Evolutionary conservation across 2,329 filamentous ascomycete species (phyloP), one percentile per base, ranked within the genome.

Genomic region (Knufia fluminis): DNA sequence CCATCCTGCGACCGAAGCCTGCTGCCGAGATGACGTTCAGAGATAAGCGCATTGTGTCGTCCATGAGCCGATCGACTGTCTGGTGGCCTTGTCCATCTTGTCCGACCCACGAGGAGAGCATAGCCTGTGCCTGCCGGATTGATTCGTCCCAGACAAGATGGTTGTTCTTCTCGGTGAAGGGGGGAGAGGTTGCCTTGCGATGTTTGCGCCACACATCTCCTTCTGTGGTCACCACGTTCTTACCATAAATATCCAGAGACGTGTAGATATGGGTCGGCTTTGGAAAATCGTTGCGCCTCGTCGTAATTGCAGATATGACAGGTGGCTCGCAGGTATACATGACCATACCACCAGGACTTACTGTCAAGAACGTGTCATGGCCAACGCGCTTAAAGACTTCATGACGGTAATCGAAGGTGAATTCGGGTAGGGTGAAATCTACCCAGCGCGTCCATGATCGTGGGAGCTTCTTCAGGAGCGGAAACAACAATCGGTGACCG

Each of bases 121-220:
- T 76, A 10, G 75, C 73, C 53, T 76, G 68, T 0, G 83, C 77
- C 67, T 90, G 85, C 50, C 71, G 67, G 49, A 84, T 69, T 1
- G 76, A 73, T 61, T 86, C 81, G 7, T 67, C 68, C 64, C 82
- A 86, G 1, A 85, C 80, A 22, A 85, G 63, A 12, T 74, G 71
- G 50, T 86, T 82, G 63, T 87, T 90, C 66, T 76, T 80, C 68
- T 91, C 86, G 50, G 83, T 86, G 65, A 91, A 90, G 3, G 79
- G 79, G 0, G 84, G 79, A 23, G 81, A 78, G 0, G 80, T 83
- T 38, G 82, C 75, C 66, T 85, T 87, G 53, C 85, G 77, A 63
- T 91, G 85, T 65, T 78, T 74, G 26, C 80, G 80, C 86, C 85
- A 91, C 23, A 76, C 66, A 1, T 70, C 62, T 1, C 85, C 85